Base-by-base conservation (phyloP, 2,329 filamentous ascomycete species). In the Curvularia spicifera region DNA sequence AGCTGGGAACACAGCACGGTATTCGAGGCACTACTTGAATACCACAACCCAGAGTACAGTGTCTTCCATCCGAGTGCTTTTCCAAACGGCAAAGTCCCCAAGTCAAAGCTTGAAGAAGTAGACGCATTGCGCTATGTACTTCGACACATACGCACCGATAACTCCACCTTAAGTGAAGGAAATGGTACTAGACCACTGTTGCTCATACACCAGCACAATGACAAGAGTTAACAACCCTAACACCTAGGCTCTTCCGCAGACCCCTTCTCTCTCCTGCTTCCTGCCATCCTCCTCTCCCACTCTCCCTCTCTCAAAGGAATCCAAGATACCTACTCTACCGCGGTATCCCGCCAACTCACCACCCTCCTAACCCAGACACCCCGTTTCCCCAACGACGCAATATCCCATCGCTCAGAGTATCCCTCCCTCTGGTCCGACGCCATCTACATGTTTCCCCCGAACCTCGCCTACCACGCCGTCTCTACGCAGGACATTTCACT, bases 371-470 rank as follows among this genome's bases (percentile, higher is more conserved):
- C 66, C 4, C 58, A 57, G 15, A 79, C 79, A 4, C 79, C 79
- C 7, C 73, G 78, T 46, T 81, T 77, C 64, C 47, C 68, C 15
- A 82, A 83, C 54, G 79, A 79, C 29, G 81, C 82, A 2, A 81
- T 83, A 48, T 81, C 78, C 46, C 82, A 84, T 61, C 76, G 81
- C 26, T 68, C 77, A 24, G 71, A 76, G 15, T 70, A 73, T 6
- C 63, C 77, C 4, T 79, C 83, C 56, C 71, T 83, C 9, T 83
- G 81, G 80, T 77, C 80, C 13, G 82, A 84, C 65, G 81, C 79
- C 61, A 57, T 82, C 6, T 80, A 80, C 64, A 83, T 83, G 81
- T 78, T 77, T 1, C 81, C 81, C n/a, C 81, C 82, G 1, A 80
- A 80, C 42, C 68, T 83, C 18, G 81, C 81, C 3, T 83, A 81